These are phyloP conservation scores for Plantago elongata DNA, from an alignment of 257 asterid species.

Conservation along the genomic window DNA sequence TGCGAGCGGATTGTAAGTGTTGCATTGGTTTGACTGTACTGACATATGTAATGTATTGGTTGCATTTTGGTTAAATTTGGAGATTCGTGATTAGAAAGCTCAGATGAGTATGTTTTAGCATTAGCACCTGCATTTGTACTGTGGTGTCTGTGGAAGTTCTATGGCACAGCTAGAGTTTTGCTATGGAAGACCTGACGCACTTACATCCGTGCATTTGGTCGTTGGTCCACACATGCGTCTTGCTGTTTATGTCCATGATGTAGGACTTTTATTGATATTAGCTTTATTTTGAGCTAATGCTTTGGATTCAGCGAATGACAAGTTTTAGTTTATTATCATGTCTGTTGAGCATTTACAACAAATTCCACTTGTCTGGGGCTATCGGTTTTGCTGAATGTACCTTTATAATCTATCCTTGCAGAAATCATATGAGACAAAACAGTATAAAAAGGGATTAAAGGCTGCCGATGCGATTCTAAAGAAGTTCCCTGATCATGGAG, in stretches of 20 bases:
- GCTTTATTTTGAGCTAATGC: neutral
- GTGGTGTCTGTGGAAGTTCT: too few species aligned
- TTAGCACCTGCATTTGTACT: too few species aligned
- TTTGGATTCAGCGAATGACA: neutral
- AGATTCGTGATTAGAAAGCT: too few species aligned
- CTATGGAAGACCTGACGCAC: too few species aligned
- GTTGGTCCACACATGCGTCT: neutral
- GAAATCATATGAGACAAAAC: slow-evolving; percentile 98
- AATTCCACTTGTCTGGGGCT: slow-evolving; percentile 2
- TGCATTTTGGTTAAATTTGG: too few species aligned
- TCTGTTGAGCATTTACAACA: neutral
- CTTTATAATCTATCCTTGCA: slow-evolving; percentile 27
- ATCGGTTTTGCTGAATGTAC: slow-evolving; percentile 15
- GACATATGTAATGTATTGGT: too few species aligned
- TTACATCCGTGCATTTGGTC: too few species aligned
- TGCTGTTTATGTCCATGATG: neutral
- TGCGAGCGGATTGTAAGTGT: too few species aligned
- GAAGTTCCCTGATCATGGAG: slow-evolving; percentile 99
- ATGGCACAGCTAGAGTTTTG: too few species aligned
- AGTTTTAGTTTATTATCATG: slow-evolving; percentile 9
- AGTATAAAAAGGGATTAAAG: slow-evolving; percentile 94
- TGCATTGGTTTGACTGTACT: too few species aligned
- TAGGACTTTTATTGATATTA: neutral
- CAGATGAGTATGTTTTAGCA: too few species aligned
- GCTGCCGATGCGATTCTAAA: slow-evolving; percentile 94